Evolutionary conservation across 345 rosid species (phyloP), one percentile per base, ranked within the genome.

Genomic region (Mallotus nudiflorus): DNA sequence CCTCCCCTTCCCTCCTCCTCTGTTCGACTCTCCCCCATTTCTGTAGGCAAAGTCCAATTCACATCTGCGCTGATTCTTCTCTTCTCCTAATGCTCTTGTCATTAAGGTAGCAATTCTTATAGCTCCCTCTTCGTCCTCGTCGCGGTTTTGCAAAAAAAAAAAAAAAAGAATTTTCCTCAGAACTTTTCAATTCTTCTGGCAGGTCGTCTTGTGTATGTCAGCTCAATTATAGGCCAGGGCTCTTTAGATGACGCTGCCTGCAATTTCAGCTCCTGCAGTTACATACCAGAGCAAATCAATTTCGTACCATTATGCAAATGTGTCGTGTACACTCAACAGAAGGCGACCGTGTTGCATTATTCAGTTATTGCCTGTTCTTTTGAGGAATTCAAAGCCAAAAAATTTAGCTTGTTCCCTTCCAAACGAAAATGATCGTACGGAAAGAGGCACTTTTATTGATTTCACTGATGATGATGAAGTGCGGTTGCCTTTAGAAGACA

Each of bases 391-490:
- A 50, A 52, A 39, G 5, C 59, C 1, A n/a, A 83, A 65, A 69
- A 76, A 56, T 65, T 44, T 75, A 66, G 72, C 68, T 62, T 78
- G 75, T 59, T 69, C 78, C 10, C 29, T 78, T 35, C 67, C 67
- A 0, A 68, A 69, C 4, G 77, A 68, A 61, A 74, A 81, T 44
- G 70, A 68, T 61, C 81, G 66, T 70, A 73, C 80, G 53, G 72
- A 62, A 67, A 73, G 63, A 45, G 68, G 78, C 42, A 48, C 66
- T 37, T 65, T 71, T 25, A 62, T 72, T 13, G 69, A 78, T 73
- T 73, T 77, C n/a, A 29, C 49, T 59, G 72, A 67, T 65, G 76
- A 76, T 59, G 61, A 12, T 42, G 7, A 42, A 55, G 27, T 51
- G 59, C 46, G 65, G 56, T 7, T 79, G 29, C 68, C 72, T 48